phyloP scores from a whole-genome alignment of 1,284 basidiomycete genomes.

The Caloboletus firmus region DNA sequence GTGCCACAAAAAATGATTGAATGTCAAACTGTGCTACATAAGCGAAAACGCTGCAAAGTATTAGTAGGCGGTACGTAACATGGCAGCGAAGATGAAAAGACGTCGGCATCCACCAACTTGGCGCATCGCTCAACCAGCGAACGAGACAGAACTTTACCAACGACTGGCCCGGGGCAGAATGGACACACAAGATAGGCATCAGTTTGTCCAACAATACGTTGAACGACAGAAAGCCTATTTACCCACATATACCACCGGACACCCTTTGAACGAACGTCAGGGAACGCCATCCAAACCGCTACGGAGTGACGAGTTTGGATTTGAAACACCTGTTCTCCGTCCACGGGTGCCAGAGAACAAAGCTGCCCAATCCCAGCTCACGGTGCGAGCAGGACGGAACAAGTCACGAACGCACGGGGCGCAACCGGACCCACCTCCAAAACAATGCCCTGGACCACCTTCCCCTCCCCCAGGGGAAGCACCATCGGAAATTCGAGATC shows the following conservation, averaged over 20 bases:
- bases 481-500: constrained; percentile 16
- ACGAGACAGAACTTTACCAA: not conserved
- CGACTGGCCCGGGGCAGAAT: constrained; percentile 1
- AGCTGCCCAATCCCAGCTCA: not conserved
- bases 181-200: constrained; percentile 42
- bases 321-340: constrained; percentile 60
- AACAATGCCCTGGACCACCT: too few relatives aligned
- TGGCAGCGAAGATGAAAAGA: not conserved
- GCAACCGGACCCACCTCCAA: not conserved
- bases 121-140: too few relatives aligned
- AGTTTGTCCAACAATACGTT: constrained; percentile 49
- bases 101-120: not conserved
- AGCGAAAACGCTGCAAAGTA: not conserved
- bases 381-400: constrained; percentile 2
- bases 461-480: not conserved
- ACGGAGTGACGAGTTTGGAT: constrained; percentile 36
- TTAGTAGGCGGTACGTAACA: constrained; percentile 13
- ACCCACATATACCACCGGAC: constrained; percentile 47
- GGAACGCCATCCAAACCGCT: constrained; percentile 14
- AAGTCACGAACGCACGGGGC: constrained; percentile 1
- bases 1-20: constrained; percentile 10
- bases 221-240: constrained; percentile 48
- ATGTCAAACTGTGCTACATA: not conserved
- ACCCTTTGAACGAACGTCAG: constrained; percentile 37
- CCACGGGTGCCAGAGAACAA: constrained; percentile 39